Conservation (phyloP, 139 green algal genomes). For the Chlamydomonas sphaeroides region DNA sequence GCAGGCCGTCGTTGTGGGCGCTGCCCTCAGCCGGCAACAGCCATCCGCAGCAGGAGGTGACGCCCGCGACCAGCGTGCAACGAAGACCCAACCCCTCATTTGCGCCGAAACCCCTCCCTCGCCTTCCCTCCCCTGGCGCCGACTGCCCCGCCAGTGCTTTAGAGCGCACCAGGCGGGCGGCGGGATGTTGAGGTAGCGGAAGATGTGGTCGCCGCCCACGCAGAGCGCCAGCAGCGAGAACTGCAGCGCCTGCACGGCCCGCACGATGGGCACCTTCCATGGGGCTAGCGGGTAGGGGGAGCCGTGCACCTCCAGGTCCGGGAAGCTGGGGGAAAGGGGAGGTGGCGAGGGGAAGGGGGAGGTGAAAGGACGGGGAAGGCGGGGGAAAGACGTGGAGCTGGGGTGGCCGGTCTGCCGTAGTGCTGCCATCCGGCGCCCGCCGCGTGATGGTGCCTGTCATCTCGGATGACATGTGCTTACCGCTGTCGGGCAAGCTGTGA, state of each 20-base stretch:
- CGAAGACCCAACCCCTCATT: too few relatives aligned
- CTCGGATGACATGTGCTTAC: neutral
- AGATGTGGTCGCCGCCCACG: neutral
- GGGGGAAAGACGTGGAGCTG: neutral
- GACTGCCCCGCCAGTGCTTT: too few relatives aligned
- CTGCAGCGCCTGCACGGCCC: neutral
- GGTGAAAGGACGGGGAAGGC: neutral
- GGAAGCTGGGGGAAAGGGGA: neutral
- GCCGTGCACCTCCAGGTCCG: slow-evolving; percentile 16
- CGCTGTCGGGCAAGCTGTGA: slow-evolving; percentile 6
- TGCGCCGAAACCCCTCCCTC: too few relatives aligned
- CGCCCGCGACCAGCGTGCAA: too few relatives aligned
- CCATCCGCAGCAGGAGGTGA: too few relatives aligned
- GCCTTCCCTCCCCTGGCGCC: too few relatives aligned
- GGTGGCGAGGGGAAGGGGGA: neutral
- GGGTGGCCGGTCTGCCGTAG: too few relatives aligned
- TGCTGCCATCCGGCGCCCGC: too few relatives aligned
- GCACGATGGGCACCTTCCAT: slow-evolving; percentile 15
- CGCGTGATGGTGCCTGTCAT: neutral
- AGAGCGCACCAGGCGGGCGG: too few relatives aligned
- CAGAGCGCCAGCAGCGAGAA: neutral
- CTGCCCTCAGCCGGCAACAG: too few relatives aligned
- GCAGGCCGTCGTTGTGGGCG: too few relatives aligned
- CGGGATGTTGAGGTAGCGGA: slow-evolving; percentile 6
- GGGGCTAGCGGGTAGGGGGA: neutral